These are phyloP conservation scores for Penicillium silybi DNA, from an alignment of 495 filamentous ascomycete genomes.

Conservation along the genomic window DNA sequence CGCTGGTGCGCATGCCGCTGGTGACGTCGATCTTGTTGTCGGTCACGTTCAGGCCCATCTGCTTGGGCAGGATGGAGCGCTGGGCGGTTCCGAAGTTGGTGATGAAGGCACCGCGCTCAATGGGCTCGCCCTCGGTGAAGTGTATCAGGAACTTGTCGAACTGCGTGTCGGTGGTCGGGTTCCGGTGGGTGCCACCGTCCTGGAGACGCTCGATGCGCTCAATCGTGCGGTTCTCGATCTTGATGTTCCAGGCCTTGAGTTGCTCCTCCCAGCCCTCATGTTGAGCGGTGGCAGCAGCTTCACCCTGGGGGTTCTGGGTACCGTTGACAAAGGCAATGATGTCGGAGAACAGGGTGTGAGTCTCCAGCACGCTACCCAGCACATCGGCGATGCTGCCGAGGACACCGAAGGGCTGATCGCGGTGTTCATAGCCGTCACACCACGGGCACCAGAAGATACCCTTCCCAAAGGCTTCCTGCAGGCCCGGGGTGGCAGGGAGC, in stretches of 20 bases:
- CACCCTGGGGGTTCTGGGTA: conserved; percentile 40
- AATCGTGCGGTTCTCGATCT: conserved; percentile 53
- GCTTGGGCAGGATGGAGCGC: conserved; percentile 28
- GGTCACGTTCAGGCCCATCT: conserved; percentile 40
- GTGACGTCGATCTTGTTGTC: conserved; percentile 34
- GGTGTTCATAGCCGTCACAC: conserved; percentile 60
- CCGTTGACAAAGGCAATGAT: conserved; percentile 53
- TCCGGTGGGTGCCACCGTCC: conserved; percentile 33
- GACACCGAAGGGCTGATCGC: conserved; percentile 51
- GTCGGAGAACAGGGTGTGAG: conserved; percentile 42
- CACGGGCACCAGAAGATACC: conserved; percentile 61
- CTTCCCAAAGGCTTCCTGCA: conserved; percentile 50
- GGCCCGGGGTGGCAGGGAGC: conserved; percentile 49
- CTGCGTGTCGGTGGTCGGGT: conserved; percentile 30
- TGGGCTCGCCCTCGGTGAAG: conserved; percentile 42
- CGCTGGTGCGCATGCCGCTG: conserved; percentile 40
- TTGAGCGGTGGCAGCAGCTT: conserved; percentile 32
- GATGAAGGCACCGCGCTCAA: conserved; percentile 48
- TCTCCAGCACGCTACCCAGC: conserved; percentile 42
- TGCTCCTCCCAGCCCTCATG: conserved; percentile 45
- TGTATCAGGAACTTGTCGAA: conserved; percentile 51
- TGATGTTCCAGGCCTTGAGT: conserved; percentile 44
- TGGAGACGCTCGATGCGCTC: conserved; percentile 41
- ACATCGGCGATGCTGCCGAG: conserved; percentile 42
- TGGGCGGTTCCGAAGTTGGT: conserved; percentile 47